These are phyloP conservation scores for Schizosaccharomyces lindneri DNA, from an alignment of 805 yeast species.

Conservation along the genomic window DNA sequence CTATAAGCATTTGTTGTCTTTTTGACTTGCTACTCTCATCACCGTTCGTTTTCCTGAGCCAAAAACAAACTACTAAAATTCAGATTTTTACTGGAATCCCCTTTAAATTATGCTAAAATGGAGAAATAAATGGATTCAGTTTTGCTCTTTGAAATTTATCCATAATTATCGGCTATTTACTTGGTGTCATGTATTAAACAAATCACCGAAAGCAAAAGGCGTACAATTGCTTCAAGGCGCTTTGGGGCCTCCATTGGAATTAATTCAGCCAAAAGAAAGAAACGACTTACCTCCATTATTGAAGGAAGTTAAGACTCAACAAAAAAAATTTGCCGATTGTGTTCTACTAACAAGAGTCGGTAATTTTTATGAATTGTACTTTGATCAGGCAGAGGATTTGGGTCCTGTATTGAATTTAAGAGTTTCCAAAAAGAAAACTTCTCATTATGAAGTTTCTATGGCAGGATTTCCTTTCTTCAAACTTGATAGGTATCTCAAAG, in stretches of 20 bases:
- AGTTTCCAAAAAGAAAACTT: conserved; percentile 27
- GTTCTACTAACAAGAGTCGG: conserved; percentile 65
- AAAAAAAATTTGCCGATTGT: conserved; percentile 16
- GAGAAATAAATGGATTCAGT: not conserved
- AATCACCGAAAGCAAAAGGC: not conserved
- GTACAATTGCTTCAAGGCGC: not conserved
- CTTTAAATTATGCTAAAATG: not conserved
- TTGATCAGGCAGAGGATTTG: conserved; percentile 57
- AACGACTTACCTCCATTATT: not conserved
- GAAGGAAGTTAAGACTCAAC: not conserved
- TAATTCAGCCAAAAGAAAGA: not conserved
- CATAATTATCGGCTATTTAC: not conserved
- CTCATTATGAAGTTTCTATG: conserved; percentile 30
- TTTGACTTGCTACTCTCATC: too few relatives aligned
- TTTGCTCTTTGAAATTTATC: too few relatives aligned
- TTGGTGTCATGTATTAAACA: not conserved
- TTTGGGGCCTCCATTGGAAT: not conserved
- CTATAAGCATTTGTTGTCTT: too few relatives aligned
- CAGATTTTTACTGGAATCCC: not conserved
- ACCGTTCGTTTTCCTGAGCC: too few relatives aligned
- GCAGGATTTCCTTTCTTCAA: conserved; percentile 72
- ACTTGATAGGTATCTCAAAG: conserved; percentile 45
- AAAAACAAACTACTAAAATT: too few relatives aligned
- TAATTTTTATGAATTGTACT: conserved; percentile 65
- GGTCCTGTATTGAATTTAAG: conserved; percentile 51